Evolutionary conservation across 2,329 filamentous ascomycete species (phyloP).

Genomic region (Aureobasidium zeae): DNA sequence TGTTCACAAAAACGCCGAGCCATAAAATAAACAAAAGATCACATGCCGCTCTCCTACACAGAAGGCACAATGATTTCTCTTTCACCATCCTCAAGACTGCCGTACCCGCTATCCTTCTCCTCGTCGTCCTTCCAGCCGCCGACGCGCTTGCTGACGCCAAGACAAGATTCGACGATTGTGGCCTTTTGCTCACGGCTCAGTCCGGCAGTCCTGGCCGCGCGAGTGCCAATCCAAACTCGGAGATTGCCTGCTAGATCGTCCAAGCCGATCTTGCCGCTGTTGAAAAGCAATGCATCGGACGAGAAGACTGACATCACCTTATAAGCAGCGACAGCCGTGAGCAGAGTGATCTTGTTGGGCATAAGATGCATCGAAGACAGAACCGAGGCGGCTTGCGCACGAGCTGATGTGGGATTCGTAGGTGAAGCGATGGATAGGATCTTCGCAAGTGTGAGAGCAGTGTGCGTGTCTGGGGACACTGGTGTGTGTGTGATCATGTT

Average conservation of each 20-base stretch:
- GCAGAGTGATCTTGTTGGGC: slow-evolving; percentile 33
- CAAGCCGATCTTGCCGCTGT: slow-evolving; percentile 31
- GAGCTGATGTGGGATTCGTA: slow-evolving; percentile 25
- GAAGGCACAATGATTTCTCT: neutral
- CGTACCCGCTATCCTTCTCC: slow-evolving; percentile 26
- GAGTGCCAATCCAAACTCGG: slow-evolving; percentile 39
- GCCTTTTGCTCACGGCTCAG: slow-evolving; percentile 31
- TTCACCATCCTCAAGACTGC: slow-evolving; percentile 18
- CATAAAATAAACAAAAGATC: neutral
- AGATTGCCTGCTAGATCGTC: slow-evolving; percentile 37
- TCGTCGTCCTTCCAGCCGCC: slow-evolving; percentile 30
- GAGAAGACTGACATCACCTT: slow-evolving; percentile 33
- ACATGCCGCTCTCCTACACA: neutral
- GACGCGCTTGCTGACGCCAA: slow-evolving; percentile 36
- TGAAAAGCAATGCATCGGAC: slow-evolving; percentile 26
- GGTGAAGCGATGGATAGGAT: slow-evolving; percentile 40
- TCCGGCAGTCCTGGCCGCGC: slow-evolving; percentile 33
- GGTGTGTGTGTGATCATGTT: slow-evolving; percentile 46
- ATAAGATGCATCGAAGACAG: slow-evolving; percentile 34
- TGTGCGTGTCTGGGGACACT: slow-evolving; percentile 47
- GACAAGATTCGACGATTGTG: slow-evolving; percentile 33
- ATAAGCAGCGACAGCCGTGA: slow-evolving; percentile 39
- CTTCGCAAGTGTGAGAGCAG: slow-evolving; percentile 51
- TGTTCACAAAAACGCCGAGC: neutral
- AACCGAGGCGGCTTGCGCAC: slow-evolving; percentile 30